These are phyloP conservation scores for Neonectria ditissima DNA, from an alignment of 2,329 filamentous ascomycete genomes.

Conservation along the genomic window DNA sequence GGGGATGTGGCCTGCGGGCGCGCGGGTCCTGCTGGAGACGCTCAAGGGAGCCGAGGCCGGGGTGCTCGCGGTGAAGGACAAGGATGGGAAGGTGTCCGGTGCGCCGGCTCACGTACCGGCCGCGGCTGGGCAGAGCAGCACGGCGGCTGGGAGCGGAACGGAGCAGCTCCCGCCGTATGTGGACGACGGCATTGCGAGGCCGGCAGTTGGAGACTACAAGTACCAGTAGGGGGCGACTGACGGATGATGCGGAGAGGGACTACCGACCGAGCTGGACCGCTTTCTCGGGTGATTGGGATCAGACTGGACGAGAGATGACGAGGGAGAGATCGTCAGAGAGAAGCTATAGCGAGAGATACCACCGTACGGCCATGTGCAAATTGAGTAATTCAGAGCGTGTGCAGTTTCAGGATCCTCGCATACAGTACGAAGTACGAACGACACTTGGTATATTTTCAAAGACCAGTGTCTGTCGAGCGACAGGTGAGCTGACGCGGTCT, in stretches of 20 bases:
- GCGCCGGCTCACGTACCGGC: constrained; percentile 16
- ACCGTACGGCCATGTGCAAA: constrained; percentile 1
- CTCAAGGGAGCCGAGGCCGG: constrained; percentile 50
- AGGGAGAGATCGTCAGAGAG: neutral
- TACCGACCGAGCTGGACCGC: neutral
- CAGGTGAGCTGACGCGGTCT: neutral
- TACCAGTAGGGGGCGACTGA: constrained; percentile 29
- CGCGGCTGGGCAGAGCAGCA: constrained; percentile 23
- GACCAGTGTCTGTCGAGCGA: neutral
- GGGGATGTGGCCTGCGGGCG: constrained; percentile 50
- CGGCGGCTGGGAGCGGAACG: constrained; percentile 23
- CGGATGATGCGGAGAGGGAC: neutral
- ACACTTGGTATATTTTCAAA: neutral
- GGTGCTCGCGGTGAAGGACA: constrained; percentile 31
- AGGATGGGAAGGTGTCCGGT: constrained; percentile 31
- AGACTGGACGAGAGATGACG: neutral
- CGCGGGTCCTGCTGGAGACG: constrained; percentile 46
- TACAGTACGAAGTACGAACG: neutral
- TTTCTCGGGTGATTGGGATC: neutral
- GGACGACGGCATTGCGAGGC: constrained; percentile 39
- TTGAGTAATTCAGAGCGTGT: constrained; percentile 1
- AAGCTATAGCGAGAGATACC: constrained; percentile 32
- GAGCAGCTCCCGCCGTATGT: constrained; percentile 41
- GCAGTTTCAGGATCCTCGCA: neutral
- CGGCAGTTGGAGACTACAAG: constrained; percentile 43